A percentile compares a stretch with the other conserved stretches of the same genome.
Evolutionary conservation across 176 grass and related monocot genomes (phyloP).

Genomic region (Puccinellia tenuiflora): DNA sequence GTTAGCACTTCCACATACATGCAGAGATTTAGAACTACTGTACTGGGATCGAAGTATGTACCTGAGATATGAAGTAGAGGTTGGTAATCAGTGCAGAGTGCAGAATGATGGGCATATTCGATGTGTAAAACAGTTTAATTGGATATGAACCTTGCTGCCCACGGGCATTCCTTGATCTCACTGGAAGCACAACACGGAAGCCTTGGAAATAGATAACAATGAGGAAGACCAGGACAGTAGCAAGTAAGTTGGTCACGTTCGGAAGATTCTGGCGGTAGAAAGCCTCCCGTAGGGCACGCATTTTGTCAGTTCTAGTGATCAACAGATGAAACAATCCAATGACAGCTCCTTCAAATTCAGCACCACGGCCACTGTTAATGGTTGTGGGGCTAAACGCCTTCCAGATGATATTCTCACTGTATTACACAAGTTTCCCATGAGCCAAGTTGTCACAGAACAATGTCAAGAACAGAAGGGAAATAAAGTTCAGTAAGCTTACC

Average conservation of each 20-base stretch:
- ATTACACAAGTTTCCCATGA: constrained; percentile 21
- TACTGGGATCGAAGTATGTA: constrained; percentile 1
- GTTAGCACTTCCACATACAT: constrained; percentile 1
- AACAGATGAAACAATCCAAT: constrained; percentile 91
- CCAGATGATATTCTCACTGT: constrained; percentile 96
- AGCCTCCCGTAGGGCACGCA: constrained; percentile 71
- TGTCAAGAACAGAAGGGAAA: constrained; percentile 7
- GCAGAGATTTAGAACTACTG: background rate
- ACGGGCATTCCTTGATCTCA: constrained; percentile 90
- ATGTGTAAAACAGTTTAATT: constrained; percentile 97
- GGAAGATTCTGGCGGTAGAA: constrained; percentile 97
- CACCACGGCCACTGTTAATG: constrained; percentile 81
- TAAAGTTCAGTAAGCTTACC: constrained; percentile 38
- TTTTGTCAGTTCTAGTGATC: constrained; percentile 92
- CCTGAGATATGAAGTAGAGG: constrained; percentile 96
- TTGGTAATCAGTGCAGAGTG: constrained; percentile 92
- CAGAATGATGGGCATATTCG: constrained; percentile 96
- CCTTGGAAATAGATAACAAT: constrained; percentile 98
- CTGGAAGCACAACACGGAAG: constrained; percentile 88
- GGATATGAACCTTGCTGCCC: constrained; percentile 97
- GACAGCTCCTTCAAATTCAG: constrained; percentile 95
- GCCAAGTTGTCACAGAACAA: background rate
- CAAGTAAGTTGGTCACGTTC: constrained; percentile 93
- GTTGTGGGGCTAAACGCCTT: constrained; percentile 99
- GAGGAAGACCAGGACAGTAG: constrained; percentile 88